Conservation (phyloP, 495 filamentous ascomycete genomes). For the Hyaloscypha hepaticicola region DNA sequence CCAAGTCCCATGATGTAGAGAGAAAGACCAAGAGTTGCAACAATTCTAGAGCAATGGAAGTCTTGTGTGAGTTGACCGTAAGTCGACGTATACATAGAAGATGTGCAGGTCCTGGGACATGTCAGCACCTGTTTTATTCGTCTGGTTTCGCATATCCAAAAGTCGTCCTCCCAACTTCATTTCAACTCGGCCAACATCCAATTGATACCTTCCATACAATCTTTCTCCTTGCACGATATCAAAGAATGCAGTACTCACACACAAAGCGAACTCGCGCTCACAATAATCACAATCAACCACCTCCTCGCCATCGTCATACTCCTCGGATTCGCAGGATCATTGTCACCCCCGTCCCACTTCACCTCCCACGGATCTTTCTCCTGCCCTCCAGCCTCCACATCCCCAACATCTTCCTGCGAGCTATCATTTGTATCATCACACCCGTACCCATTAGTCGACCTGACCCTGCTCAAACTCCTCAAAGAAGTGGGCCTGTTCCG, state of each 20-base stretch:
- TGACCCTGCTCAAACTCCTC: slow-evolving; percentile 36
- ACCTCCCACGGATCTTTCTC: slow-evolving; percentile 60
- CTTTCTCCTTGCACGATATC: neutral
- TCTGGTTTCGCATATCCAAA: neutral
- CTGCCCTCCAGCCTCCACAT: slow-evolving; percentile 30
- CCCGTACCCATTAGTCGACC: slow-evolving; percentile 64
- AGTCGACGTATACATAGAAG: slow-evolving; percentile 84
- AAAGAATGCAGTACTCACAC: slow-evolving; percentile 62
- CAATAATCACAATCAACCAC: slow-evolving; percentile 77
- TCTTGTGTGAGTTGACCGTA: slow-evolving; percentile 81
- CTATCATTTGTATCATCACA: slow-evolving; percentile 37
- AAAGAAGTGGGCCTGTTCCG: slow-evolving; percentile 19
- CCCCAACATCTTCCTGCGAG: slow-evolving; percentile 37
- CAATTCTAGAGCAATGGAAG: slow-evolving; percentile 64
- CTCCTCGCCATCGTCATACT: slow-evolving; percentile 64
- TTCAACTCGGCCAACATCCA: neutral
- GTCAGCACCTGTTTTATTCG: neutral
- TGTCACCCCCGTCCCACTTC: slow-evolving; percentile 64
- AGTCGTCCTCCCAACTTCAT: neutral
- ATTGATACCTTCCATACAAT: neutral
- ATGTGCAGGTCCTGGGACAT: slow-evolving; percentile 72
- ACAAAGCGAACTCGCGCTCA: slow-evolving; percentile 70
- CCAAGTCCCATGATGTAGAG: slow-evolving; percentile 76
- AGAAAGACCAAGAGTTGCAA: slow-evolving; percentile 79
- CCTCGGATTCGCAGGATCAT: slow-evolving; percentile 71